Percentiles rank a stretch among this genome's conserved stretches.
These are phyloP conservation scores for Vachellia pachyceras DNA, from an alignment of 306 rosid species.

Conservation along the genomic window DNA sequence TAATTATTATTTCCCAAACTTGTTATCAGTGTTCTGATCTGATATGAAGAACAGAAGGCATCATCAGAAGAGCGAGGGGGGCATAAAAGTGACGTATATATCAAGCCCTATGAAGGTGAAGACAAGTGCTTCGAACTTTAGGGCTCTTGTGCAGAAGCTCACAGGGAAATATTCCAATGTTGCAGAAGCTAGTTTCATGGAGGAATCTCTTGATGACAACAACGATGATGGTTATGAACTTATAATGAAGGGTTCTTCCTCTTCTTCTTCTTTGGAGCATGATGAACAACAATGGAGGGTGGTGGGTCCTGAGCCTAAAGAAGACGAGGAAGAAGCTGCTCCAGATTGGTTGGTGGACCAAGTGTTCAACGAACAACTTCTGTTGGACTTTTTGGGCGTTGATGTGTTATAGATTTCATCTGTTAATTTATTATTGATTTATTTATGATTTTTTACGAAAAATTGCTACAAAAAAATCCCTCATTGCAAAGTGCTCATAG, in stretches of 20 bases:
- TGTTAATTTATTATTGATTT: no score
- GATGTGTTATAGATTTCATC: not conserved
- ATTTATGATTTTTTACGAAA: no score
- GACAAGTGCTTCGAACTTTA: constrained; percentile 73
- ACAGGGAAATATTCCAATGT: constrained; percentile 79
- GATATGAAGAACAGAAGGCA: constrained; percentile 45
- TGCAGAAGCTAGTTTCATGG: constrained; percentile 50
- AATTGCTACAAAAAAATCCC: no score
- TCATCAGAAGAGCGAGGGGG: constrained; percentile 37
- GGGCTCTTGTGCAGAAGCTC: constrained; percentile 84
- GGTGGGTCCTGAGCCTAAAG: not conserved
- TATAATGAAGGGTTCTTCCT: not conserved
- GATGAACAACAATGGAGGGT: not conserved
- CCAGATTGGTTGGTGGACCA: not conserved
- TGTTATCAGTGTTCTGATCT: not conserved
- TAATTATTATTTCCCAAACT: not conserved
- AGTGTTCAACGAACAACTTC: not conserved
- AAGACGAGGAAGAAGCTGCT: not conserved
- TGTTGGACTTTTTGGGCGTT: not conserved
- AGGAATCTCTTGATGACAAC: constrained; percentile 5
- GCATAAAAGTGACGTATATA: constrained; percentile 72
- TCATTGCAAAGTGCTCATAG: no score
- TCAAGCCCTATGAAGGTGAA: constrained; percentile 87
- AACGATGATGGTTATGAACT: not conserved
- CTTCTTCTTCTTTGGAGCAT: not conserved